Conservation (phyloP, 2,329 filamentous ascomycete genomes). For the Keithomyces neogunnii region DNA sequence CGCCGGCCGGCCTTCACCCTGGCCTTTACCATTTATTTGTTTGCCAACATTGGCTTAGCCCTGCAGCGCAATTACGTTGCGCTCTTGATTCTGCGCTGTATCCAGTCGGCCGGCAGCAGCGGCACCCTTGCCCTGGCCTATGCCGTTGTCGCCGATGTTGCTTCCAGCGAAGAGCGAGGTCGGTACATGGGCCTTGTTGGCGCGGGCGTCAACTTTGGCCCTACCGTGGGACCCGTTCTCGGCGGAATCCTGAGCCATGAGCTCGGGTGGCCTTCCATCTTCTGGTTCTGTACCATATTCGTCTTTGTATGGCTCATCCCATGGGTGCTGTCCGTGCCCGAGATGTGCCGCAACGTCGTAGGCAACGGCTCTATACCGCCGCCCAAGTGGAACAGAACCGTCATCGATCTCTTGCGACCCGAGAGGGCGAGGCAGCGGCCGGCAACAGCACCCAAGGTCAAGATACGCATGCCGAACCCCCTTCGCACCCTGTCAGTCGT, state of each 20-base stretch:
- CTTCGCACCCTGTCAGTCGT: constrained; percentile 44
- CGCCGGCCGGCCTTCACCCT: constrained; percentile 54
- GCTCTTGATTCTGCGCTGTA: constrained; percentile 50
- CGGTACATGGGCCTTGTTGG: constrained; percentile 63
- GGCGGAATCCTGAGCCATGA: constrained; percentile 56
- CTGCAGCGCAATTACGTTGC: constrained; percentile 49
- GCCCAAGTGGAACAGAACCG: constrained; percentile 48
- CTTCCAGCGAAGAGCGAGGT: constrained; percentile 60
- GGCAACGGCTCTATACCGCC: constrained; percentile 54
- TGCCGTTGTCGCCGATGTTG: constrained; percentile 65
- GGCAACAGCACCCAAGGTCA: constrained; percentile 26
- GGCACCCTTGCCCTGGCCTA: constrained; percentile 63
- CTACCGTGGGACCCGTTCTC: constrained; percentile 49
- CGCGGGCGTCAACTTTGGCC: constrained; percentile 47
- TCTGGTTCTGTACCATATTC: constrained; percentile 59
- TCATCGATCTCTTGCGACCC: constrained; percentile 39
- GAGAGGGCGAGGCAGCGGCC: constrained; percentile 24
- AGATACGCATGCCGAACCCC: constrained; percentile 48
- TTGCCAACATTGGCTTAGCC: constrained; percentile 51
- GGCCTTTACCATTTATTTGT: constrained; percentile 47
- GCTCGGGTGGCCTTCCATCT: constrained; percentile 59
- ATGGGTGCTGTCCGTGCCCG: constrained; percentile 48
- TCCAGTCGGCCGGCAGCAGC: constrained; percentile 57
- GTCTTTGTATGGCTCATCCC: constrained; percentile 41
- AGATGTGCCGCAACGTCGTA: constrained; percentile 51